These are phyloP conservation scores for Artemisia argyi DNA, from an alignment of 129 eudicot species.

Conservation along the genomic window DNA sequence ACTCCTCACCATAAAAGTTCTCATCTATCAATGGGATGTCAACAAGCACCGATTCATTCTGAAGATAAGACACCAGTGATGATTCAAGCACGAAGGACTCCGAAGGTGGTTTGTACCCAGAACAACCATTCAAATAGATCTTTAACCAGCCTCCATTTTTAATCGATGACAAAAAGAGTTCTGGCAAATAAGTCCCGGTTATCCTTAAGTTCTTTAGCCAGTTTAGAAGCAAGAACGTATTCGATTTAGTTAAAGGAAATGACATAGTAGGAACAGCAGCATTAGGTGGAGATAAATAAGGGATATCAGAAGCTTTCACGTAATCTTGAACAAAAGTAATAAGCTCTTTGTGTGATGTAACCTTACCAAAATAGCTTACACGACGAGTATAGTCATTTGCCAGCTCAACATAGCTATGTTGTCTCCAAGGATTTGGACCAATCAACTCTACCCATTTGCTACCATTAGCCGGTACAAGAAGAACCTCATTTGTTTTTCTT, in stretches of 20 bases:
- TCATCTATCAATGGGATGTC: conserved; percentile 46
- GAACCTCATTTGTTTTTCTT: conserved; percentile 16
- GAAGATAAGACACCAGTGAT: conserved; percentile 31
- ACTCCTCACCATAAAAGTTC: conserved; percentile 34
- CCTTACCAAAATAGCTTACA: conserved; percentile 23
- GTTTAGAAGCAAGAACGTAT: conserved; percentile 19
- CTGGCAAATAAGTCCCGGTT: conserved; percentile 16
- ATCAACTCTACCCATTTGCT: conserved; percentile 54
- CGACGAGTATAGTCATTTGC: conserved; percentile 42
- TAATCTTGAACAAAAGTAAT: conserved; percentile 23
- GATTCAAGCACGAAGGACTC: conserved; percentile 44
- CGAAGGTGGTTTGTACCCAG: conserved; percentile 43
- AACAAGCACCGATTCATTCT: conserved; percentile 42
- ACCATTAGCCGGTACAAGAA: conserved; percentile 54
- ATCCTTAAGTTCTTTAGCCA: conserved; percentile 41
- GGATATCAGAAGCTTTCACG: conserved; percentile 48
- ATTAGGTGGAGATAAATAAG: conserved; percentile 43
- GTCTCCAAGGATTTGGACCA: conserved; percentile 45
- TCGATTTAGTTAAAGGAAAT: conserved; percentile 24
- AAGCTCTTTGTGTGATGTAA: conserved; percentile 18
- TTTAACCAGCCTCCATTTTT: conserved; percentile 55
- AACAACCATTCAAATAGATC: conserved; percentile 26
- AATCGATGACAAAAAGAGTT: conserved; percentile 32
- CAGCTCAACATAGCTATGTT: conserved; percentile 44
- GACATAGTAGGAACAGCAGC: conserved; percentile 36